A percentile compares a stretch with the other conserved stretches of the same genome.
These are phyloP conservation scores for Leccinum truebloodii DNA, from an alignment of 768 basidiomycete genomes.

Conservation along the genomic window DNA sequence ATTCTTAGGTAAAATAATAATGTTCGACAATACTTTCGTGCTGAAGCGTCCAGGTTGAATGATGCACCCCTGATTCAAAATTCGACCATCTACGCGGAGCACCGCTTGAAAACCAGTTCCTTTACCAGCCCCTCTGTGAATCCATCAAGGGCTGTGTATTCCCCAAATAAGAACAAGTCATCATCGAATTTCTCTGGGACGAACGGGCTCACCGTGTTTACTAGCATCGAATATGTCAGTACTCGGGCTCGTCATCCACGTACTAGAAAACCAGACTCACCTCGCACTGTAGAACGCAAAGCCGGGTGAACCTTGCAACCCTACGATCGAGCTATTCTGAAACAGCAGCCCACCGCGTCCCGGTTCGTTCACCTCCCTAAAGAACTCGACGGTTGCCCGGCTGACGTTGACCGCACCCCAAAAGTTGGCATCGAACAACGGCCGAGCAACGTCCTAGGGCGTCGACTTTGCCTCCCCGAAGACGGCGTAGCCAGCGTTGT, in stretches of 20 bases:
- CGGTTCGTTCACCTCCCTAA: conserved; percentile 38
- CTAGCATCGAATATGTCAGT: neutral
- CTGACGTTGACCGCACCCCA: conserved; percentile 32
- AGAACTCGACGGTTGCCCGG: conserved; percentile 28
- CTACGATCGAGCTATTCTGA: neutral
- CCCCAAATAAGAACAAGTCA: neutral
- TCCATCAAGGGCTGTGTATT: neutral
- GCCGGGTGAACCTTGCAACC: neutral
- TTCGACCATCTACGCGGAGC: neutral
- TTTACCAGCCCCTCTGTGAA: neutral
- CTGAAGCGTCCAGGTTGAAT: neutral
- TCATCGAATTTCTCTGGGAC: neutral
- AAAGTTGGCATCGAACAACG: conserved; percentile 30
- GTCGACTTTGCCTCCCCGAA: conserved; percentile 27
- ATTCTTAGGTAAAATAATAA: neutral
- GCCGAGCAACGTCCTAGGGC: conserved; percentile 18
- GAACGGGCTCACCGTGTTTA: neutral
- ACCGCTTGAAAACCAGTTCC: neutral
- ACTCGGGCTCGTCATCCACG: neutral
- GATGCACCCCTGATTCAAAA: neutral
- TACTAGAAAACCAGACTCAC: neutral
- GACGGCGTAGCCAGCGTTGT: conserved; percentile 19
- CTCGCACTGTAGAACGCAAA: neutral
- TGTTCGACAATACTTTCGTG: neutral
- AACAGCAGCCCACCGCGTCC: conserved; percentile 23